phyloP scores from a whole-genome alignment of 352 stramenopile genomes.

The Phytophthora hibernalis region DNA sequence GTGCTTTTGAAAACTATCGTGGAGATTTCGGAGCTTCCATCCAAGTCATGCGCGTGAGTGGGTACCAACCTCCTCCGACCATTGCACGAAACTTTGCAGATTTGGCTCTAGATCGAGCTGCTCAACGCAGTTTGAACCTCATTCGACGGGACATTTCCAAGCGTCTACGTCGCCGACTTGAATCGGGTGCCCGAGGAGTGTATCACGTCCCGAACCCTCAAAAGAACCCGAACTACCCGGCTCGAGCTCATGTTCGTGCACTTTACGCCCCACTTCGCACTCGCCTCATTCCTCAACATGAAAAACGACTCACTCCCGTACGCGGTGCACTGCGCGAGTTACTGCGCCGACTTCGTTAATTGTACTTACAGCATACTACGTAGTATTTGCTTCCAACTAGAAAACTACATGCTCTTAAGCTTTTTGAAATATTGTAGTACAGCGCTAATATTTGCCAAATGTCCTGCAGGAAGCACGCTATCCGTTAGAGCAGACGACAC shows the following conservation, averaged over 20 bases:
- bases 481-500: not conserved
- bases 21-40: conserved; percentile 20
- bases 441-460: not conserved
- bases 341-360: conserved; percentile 14
- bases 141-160: conserved; percentile 31
- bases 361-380: too few relatives aligned
- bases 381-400: too few relatives aligned
- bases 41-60: conserved; percentile 32
- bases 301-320: conserved; percentile 13
- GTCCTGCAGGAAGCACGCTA: too few relatives aligned
- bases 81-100: conserved; percentile 32
- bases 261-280: conserved; percentile 6
- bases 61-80: conserved; percentile 26
- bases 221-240: conserved; percentile 24
- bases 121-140: conserved; percentile 30
- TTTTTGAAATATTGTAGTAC: not conserved
- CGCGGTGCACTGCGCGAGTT: conserved; percentile 19
- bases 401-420: conserved; percentile 11
- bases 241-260: conserved; percentile 21
- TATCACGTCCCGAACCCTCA: conserved; percentile 25
- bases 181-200: conserved; percentile 16
- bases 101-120: conserved; percentile 26
- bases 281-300: not conserved
- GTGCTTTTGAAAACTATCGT: conserved; percentile 39
- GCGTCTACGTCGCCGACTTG: conserved; percentile 22